Conservation (phyloP, 768 basidiomycete genomes). For the Boletus rufocinnamomeus region DNA sequence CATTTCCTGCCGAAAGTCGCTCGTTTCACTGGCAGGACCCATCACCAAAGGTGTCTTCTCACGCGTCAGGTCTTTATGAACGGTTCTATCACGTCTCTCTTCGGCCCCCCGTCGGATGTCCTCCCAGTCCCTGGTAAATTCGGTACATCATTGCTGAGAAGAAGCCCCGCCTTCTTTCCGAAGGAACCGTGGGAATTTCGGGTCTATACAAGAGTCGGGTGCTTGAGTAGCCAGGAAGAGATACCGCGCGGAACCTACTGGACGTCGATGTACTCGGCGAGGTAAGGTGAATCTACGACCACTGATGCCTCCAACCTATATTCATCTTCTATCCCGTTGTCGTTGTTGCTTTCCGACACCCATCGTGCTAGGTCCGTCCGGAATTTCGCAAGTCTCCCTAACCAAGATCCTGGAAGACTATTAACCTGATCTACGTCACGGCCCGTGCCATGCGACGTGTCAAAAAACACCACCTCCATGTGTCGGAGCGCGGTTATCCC, state of each 20-base stretch:
- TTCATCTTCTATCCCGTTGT: neutral
- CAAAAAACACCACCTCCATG: slow-evolving; percentile 13
- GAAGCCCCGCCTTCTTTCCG: neutral
- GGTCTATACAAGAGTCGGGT: neutral
- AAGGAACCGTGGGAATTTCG: slow-evolving; percentile 5
- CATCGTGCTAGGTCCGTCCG: neutral
- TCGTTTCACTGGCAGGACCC: neutral
- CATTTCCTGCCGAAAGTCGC: neutral
- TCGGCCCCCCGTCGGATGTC: neutral
- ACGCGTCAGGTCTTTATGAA: neutral
- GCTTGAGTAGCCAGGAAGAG: neutral
- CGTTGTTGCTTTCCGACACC: neutral
- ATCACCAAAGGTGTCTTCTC: neutral
- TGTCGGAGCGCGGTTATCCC: slow-evolving; percentile 10
- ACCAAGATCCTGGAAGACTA: neutral
- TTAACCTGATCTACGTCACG: neutral
- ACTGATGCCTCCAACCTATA: slow-evolving; percentile 8
- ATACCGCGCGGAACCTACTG: neutral
- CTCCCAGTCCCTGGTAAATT: neutral
- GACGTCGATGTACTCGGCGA: slow-evolving; percentile 13
- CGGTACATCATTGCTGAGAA: neutral
- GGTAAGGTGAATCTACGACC: slow-evolving; percentile 11
- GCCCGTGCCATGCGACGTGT: slow-evolving; percentile 10
- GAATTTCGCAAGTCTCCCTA: neutral
- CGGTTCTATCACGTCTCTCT: neutral